Conservation (phyloP, 257 asterid genomes). For the Asclepias syriaca region DNA sequence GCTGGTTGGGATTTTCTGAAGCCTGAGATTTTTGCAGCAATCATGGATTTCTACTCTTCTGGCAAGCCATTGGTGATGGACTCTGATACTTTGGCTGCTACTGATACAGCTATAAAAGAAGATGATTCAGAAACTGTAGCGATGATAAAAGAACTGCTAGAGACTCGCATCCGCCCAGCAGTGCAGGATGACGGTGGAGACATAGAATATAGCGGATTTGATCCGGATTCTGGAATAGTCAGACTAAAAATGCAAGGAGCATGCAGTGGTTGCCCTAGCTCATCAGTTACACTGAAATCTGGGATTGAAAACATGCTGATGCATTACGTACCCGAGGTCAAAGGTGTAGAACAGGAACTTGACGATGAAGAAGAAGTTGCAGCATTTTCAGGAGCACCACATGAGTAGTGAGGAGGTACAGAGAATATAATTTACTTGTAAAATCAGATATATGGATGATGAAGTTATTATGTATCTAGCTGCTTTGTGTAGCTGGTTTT, state of each 20-base stretch:
- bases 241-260: conserved; percentile 97
- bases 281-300: conserved; percentile 86
- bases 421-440: not conserved
- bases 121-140: conserved; percentile 96
- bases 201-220: conserved; percentile 71
- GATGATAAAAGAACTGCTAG: conserved; percentile 94
- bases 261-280: conserved; percentile 99
- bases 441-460: not conserved
- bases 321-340: conserved; percentile 96
- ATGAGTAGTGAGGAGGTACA: conserved; percentile 33
- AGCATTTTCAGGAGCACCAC: conserved; percentile 52
- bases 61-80: conserved; percentile 80
- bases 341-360: conserved; percentile 77
- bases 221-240: conserved; percentile 68
- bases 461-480: not conserved
- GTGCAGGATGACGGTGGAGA: conserved; percentile 99
- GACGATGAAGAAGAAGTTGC: conserved; percentile 64
- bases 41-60: conserved; percentile 83
- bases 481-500: not conserved
- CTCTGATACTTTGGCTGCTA: conserved; percentile 54
- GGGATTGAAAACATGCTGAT: conserved; percentile 97
- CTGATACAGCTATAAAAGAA: conserved; percentile 84
- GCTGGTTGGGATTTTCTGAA: conserved; percentile 81
- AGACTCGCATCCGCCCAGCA: conserved; percentile 92
- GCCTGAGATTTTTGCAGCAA: conserved; percentile 88